A percentile compares a stretch with the other conserved stretches of the same genome.
These are phyloP conservation scores for Metschnikowia anglica DNA, from an alignment of 805 yeast species.

Conservation along the genomic window DNA sequence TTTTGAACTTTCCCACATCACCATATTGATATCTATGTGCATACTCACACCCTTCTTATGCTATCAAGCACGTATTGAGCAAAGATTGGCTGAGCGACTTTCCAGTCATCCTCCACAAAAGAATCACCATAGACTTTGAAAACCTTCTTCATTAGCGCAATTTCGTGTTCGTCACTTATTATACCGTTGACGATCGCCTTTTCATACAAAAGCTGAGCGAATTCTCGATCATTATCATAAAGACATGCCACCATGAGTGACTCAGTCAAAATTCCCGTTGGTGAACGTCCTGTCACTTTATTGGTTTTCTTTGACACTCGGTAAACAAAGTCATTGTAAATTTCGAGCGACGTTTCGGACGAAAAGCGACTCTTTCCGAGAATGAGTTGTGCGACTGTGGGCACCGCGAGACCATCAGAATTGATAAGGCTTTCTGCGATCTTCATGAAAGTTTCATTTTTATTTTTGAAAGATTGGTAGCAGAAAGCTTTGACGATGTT, in stretches of 20 bases:
- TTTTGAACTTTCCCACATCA: too few relatives aligned
- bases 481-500: slow-evolving; percentile 42
- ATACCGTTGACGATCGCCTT: slow-evolving; percentile 41
- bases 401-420: slow-evolving; percentile 28
- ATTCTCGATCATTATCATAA: slow-evolving; percentile 49
- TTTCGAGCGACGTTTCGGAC: slow-evolving; percentile 37
- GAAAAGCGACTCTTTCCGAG: slow-evolving; percentile 42
- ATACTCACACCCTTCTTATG: slow-evolving; percentile 7
- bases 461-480: slow-evolving; percentile 37
- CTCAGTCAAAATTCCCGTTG: slow-evolving; percentile 47
- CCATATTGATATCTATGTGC: not conserved
- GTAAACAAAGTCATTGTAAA: slow-evolving; percentile 48
- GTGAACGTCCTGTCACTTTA: slow-evolving; percentile 34
- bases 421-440: slow-evolving; percentile 40
- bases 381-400: slow-evolving; percentile 41
- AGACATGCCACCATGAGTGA: slow-evolving; percentile 45
- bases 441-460: slow-evolving; percentile 26
- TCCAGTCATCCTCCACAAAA: slow-evolving; percentile 36
- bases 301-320: slow-evolving; percentile 33
- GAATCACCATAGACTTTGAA: slow-evolving; percentile 55
- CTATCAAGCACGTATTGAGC: slow-evolving; percentile 25
- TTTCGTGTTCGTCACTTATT: slow-evolving; percentile 41
- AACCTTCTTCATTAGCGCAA: slow-evolving; percentile 39
- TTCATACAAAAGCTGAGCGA: slow-evolving; percentile 51
- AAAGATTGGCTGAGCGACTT: slow-evolving; percentile 31